Evolutionary conservation across 371 early-diverging fungal genomes (phyloP).

Genomic region (Apophysomyces sp.): DNA sequence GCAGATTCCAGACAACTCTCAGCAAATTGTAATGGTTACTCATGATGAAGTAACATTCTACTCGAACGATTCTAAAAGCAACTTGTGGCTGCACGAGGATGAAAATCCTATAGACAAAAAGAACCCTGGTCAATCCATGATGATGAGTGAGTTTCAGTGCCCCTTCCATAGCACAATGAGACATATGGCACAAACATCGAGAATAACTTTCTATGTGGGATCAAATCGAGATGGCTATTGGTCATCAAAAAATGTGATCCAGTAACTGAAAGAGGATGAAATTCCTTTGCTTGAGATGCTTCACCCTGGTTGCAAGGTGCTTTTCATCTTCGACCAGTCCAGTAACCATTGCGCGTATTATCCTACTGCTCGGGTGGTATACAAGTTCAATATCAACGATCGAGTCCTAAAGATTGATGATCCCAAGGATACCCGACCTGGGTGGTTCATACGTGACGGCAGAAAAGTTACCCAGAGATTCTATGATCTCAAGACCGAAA

Average conservation of each 20-base stretch:
- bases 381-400: background rate
- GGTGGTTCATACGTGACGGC: background rate
- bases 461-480: background rate
- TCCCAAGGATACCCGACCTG: background rate
- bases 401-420: background rate
- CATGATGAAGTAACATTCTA: slow-evolving; percentile 11
- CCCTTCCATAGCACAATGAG: background rate
- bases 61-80: background rate
- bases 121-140: slow-evolving; percentile 2
- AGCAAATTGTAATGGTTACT: slow-evolving; percentile 3
- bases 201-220: too few relatives aligned
- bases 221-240: too few relatives aligned
- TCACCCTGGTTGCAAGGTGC: background rate
- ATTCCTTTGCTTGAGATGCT: background rate
- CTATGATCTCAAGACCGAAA: background rate
- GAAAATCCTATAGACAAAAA: slow-evolving; percentile 5
- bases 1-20: too few relatives aligned
- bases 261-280: slow-evolving; percentile 4
- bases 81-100: background rate
- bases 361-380: background rate
- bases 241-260: too few relatives aligned
- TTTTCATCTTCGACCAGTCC: background rate
- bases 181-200: too few relatives aligned
- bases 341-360: background rate
- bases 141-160: slow-evolving; percentile 8